Conservation (phyloP, 805 yeast species). For the Candida orba region DNA sequence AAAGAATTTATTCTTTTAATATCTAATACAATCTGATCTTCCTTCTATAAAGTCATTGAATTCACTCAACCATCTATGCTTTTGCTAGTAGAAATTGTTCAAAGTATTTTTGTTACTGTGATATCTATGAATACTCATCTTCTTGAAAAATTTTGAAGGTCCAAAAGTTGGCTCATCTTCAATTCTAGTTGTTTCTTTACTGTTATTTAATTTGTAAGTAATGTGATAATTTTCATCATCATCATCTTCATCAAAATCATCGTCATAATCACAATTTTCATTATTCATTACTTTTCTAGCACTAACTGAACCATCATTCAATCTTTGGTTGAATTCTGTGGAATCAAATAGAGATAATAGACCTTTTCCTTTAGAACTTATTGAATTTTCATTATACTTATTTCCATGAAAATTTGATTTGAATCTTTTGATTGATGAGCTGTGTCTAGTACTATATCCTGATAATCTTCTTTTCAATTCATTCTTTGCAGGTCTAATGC, state of each 20-base stretch:
- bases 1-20: too few relatives aligned
- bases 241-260: constrained; percentile 1
- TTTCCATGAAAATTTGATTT: neutral
- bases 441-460: constrained; percentile 2
- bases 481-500: constrained; percentile 4
- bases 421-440: constrained; percentile 5
- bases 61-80: neutral
- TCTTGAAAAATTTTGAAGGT: neutral
- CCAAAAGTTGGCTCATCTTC: neutral
- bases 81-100: neutral
- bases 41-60: neutral
- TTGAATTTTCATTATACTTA: neutral
- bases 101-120: neutral
- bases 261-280: constrained; percentile 6
- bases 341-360: constrained; percentile 7
- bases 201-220: constrained; percentile 3
- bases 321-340: constrained; percentile 6
- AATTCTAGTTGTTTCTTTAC: neutral
- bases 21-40: too few relatives aligned
- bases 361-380: neutral
- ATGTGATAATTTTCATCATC: constrained; percentile 7
- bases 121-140: constrained; percentile 2
- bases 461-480: constrained; percentile 8
- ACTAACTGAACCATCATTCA: constrained; percentile 6
- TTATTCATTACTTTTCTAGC: constrained; percentile 2